Conservation (phyloP, 768 basidiomycete genomes). For the Suillus subaureus region DNA sequence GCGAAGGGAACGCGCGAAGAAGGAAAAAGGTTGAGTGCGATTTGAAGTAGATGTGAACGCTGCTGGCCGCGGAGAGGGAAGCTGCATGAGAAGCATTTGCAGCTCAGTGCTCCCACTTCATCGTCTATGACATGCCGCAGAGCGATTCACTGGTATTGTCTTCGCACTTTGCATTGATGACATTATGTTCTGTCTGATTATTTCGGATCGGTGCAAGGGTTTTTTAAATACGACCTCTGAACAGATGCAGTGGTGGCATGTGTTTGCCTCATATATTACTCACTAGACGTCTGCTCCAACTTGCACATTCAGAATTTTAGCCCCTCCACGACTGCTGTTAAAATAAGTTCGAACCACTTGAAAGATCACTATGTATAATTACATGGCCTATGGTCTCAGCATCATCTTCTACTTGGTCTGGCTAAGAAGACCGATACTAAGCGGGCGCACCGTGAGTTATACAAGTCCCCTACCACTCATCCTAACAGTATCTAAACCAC, state of each 20-base stretch:
- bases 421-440: too few species aligned
- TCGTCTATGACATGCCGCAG: not conserved
- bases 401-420: too few species aligned
- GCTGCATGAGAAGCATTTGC: not conserved
- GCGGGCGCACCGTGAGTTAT: not conserved
- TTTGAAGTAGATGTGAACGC: slow-evolving; percentile 39
- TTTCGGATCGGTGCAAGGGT: not conserved
- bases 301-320: too few species aligned
- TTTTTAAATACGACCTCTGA: slow-evolving; percentile 23
- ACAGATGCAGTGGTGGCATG: too few species aligned
- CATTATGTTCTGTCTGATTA: not conserved
- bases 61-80: slow-evolving; percentile 29
- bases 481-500: slow-evolving; percentile 64
- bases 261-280: too few species aligned
- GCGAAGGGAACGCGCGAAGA: slow-evolving; percentile 49
- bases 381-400: too few species aligned
- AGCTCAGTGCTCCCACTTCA: not conserved
- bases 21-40: slow-evolving; percentile 47
- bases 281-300: too few species aligned
- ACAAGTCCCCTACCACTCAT: slow-evolving; percentile 81
- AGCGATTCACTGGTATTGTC: not conserved
- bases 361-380: too few species aligned
- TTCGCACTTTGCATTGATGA: not conserved
- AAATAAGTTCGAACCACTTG: too few species aligned
- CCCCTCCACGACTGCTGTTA: too few species aligned